phyloP scores from a whole-genome alignment of 441 rosid genomes.

The Eutrema salsugineum region DNA sequence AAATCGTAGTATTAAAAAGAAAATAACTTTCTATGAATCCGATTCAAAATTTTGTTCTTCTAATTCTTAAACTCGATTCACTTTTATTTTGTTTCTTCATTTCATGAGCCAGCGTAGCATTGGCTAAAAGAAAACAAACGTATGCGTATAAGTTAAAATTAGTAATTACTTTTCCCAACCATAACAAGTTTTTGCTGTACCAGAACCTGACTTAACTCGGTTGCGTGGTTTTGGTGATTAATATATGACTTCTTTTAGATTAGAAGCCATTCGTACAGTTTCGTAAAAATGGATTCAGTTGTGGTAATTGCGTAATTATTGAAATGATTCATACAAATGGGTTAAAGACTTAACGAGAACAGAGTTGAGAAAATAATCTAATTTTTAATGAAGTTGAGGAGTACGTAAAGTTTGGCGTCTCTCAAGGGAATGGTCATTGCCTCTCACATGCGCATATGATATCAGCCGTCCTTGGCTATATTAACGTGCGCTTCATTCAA shows the following conservation, averaged over 20 bases:
- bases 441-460: slow-evolving; percentile 35
- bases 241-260: not conserved
- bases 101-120: not conserved
- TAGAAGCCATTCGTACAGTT: not conserved
- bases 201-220: not conserved
- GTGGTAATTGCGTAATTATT: slow-evolving; percentile 5
- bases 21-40: too few relatives aligned
- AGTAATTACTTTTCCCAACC: not conserved
- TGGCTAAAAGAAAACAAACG: not conserved
- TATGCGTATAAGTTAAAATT: too few relatives aligned
- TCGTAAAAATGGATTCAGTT: not conserved
- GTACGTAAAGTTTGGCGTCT: slow-evolving; percentile 37
- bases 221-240: not conserved
- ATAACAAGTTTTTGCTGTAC: not conserved
- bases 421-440: slow-evolving; percentile 35
- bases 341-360: not conserved
- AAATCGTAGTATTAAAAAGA: too few relatives aligned
- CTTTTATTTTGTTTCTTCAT: too few relatives aligned
- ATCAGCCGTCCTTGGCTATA: slow-evolving; percentile 23
- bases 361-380: not conserved
- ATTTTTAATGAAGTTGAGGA: slow-evolving; percentile 6
- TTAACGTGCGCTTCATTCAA: slow-evolving; percentile 37
- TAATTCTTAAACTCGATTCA: too few relatives aligned
- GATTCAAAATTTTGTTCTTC: too few relatives aligned
- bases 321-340: not conserved